These are phyloP conservation scores for Pyrus pyrifolia DNA, from an alignment of 306 rosid genomes.

Conservation along the genomic window DNA sequence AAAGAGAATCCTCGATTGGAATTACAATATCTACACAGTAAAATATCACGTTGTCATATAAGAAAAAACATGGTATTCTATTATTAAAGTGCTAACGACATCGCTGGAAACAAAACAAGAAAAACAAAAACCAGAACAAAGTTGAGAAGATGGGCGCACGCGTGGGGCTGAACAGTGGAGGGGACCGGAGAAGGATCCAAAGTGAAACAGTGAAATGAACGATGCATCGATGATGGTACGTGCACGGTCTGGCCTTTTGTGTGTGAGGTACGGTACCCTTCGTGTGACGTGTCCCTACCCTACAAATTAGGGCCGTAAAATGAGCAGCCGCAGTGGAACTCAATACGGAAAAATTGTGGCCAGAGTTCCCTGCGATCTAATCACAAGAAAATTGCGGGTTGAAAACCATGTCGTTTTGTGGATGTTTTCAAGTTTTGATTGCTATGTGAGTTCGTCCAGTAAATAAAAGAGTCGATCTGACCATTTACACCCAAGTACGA, in stretches of 20 bases:
- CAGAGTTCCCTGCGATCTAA: neutral
- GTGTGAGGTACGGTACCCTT: neutral
- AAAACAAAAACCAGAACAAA: neutral
- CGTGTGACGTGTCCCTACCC: neutral
- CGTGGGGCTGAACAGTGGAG: neutral
- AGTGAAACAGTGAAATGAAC: neutral
- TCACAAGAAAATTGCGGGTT: too few species aligned
- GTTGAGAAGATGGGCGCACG: neutral
- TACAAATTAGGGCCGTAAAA: neutral
- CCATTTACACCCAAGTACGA: too few species aligned
- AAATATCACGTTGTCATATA: too few species aligned
- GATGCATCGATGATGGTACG: neutral
- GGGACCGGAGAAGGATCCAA: neutral
- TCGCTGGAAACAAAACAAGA: neutral
- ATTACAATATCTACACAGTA: too few species aligned
- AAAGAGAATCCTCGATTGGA: too few species aligned
- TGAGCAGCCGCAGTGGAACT: neutral
- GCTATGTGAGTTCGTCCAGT: too few species aligned
- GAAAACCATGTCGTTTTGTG: neutral
- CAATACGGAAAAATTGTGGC: neutral
- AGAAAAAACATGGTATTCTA: too few species aligned
- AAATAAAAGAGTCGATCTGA: too few species aligned
- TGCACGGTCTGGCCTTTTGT: neutral
- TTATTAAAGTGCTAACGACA: neutral
- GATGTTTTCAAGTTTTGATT: neutral